Evolutionary conservation across 495 filamentous ascomycete genomes (phyloP).

Genomic region (Tuber calosporum): DNA sequence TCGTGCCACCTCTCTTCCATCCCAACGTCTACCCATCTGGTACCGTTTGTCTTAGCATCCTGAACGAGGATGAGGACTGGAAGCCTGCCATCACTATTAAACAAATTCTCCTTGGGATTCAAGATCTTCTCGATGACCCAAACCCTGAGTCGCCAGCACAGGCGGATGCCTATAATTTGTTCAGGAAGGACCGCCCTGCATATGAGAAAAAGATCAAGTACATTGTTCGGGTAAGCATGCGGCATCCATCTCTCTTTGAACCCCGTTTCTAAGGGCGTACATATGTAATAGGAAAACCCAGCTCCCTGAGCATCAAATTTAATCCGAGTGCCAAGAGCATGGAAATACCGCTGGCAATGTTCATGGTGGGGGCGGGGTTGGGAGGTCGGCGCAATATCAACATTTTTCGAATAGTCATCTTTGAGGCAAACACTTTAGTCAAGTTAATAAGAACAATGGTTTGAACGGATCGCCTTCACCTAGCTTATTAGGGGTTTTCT

Average conservation of each 20-base stretch:
- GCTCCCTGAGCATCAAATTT: conserved; percentile 17
- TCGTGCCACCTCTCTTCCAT: conserved; percentile 91
- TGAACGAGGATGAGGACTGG: conserved; percentile 99
- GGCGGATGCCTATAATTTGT: conserved; percentile 94
- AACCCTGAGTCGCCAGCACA: conserved; percentile 96
- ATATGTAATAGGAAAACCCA: conserved; percentile 31
- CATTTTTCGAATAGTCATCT: neutral
- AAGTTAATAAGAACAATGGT: neutral
- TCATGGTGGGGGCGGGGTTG: neutral
- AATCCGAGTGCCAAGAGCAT: neutral
- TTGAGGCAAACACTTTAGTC: neutral
- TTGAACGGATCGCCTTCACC: neutral
- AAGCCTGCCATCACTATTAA: conserved; percentile 97
- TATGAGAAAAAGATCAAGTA: conserved; percentile 83
- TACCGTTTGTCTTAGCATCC: conserved; percentile 92
- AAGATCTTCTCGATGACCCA: conserved; percentile 89
- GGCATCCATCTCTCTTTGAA: neutral
- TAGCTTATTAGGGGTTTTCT: neutral
- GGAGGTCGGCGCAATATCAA: neutral
- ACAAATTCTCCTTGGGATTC: conserved; percentile 90
- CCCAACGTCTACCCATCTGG: conserved; percentile 98
- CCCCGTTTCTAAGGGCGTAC: neutral
- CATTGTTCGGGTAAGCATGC: conserved; percentile 52
- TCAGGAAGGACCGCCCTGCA: conserved; percentile 77
- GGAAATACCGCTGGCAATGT: neutral